Base-by-base conservation (phyloP, 768 basidiomycete species). In the Mrakia frigida region DNA sequence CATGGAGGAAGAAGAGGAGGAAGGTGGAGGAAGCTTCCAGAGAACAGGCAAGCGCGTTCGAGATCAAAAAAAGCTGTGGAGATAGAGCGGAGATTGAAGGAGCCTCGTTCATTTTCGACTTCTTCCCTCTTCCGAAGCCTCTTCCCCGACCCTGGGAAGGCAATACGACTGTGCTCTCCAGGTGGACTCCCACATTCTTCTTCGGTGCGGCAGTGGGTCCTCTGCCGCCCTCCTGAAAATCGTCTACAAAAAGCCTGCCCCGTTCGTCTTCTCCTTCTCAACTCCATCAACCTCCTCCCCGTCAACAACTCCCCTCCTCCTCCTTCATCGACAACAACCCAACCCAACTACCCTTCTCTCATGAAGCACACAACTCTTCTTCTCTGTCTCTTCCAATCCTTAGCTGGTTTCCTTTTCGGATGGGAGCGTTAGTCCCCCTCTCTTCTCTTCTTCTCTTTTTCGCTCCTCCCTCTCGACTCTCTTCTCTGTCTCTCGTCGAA, bases 361-460 rank as follows among this genome's bases (percentile, higher is more conserved):
- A 77, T 68, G 65, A 68, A 77, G 67, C 70, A 74, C 69, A 59
- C 69, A n/a, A 78, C 77, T 56, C 73, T 78, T 65, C 70, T 69
- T 60, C 77, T 78, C 73, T 78, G 77, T 43, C 73, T 78, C 67
- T 78, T 74, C 72, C 77, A 78, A 68, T 78, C 77, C 16, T 56
- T 78, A 4, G 77, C 73, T 61, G 77, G 77, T 31, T 70, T 78
- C 70, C 73, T 78, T n/a, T 78, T 78, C 73, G 77, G 77, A 74
- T 78, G 77, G 77, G 77, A 78, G 69, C 77, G 67, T 75, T 31
- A 46, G 73, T 65, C 31, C 25, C 31, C 25, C 35, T 10, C 21
- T 9, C 23, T 69, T 41, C 68, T 25, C 43, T n/a, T 21, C 6
- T 14, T 14, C 4, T 50, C 46, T 18, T 21, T 50, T 18, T 18